Evolutionary conservation across 805 yeast species (phyloP).

Genomic region (Clavispora santaluciae): DNA sequence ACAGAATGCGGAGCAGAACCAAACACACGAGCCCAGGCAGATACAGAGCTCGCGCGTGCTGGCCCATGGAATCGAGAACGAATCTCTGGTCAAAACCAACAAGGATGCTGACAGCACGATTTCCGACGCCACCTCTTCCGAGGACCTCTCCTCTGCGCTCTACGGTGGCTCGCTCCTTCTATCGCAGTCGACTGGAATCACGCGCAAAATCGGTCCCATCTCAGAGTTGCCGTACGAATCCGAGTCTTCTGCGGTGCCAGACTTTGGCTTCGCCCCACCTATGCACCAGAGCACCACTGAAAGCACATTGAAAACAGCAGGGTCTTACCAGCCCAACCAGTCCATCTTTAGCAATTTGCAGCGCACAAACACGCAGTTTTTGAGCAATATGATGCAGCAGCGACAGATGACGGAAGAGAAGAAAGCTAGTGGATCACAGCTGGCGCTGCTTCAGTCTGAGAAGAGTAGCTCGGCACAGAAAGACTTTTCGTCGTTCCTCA

Average conservation of each 20-base stretch:
- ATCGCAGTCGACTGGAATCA: constrained; percentile 41
- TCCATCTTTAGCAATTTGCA: constrained; percentile 38
- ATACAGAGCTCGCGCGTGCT: too few relatives aligned
- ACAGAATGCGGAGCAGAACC: too few relatives aligned
- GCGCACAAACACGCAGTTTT: constrained; percentile 34
- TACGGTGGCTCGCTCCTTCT: constrained; percentile 40
- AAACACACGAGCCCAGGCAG: too few relatives aligned
- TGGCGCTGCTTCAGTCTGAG: neutral
- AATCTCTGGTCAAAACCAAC: too few relatives aligned
- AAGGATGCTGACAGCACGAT: neutral
- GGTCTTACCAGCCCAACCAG: constrained; percentile 40
- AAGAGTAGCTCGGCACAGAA: constrained; percentile 1
- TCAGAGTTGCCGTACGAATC: neutral
- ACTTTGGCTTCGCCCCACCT: neutral
- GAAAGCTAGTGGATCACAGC: neutral
- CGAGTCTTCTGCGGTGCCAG: neutral
- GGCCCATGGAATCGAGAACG: too few relatives aligned
- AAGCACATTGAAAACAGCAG: constrained; percentile 23
- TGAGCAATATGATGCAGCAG: constrained; percentile 21
- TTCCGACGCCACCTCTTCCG: constrained; percentile 22
- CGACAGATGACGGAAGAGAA: constrained; percentile 8
- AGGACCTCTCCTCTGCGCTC: constrained; percentile 22
- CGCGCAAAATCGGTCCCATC: constrained; percentile 24
- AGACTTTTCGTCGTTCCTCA: constrained; percentile 36
- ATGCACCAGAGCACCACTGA: constrained; percentile 16